Evolutionary conservation across 495 filamentous ascomycete genomes (phyloP), one percentile per base, ranked within the genome.

Genomic region (Saxophila tyrrhenica): DNA sequence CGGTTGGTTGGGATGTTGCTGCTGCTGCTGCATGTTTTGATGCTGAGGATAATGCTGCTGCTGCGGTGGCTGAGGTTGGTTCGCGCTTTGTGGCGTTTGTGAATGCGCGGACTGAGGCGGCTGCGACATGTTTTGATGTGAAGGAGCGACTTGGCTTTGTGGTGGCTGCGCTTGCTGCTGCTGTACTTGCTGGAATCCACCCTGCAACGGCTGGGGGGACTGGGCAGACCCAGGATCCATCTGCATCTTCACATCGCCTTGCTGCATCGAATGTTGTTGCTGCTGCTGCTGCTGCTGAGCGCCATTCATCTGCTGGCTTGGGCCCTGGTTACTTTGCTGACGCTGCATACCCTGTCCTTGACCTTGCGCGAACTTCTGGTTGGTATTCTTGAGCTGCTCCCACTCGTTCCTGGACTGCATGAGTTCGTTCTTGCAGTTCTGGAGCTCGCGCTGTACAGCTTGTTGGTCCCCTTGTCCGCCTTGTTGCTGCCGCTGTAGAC

Each of bases 11-110:
- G 25, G 51, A 15, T 50, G 38, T n/a, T 53, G 60, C 22, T 51
- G 46, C 43, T 48, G 52, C 13, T 35, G 29, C 29, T 5, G 29
- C 11, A 2, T 45, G 42, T 35, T 61, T 25, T 46, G 44, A 21
- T 53, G 54, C 45, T 63, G 62, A 43, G 24, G 45, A 39, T 29
- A 54, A 47, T 53, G 49, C 51, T 39, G 60, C 50, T 59, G 56
- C n/a, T 35, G 29, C 24, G 58, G 47, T 2, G 56, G 55, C 51
- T 67, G 66, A 25, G 62, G 49, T 39, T 64, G 65, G 0, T 61
- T 52, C 23, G 58, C 50, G 22, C 56, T 15, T 39, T 54, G 51
- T 50, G 58, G 43, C 20, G 53, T 46, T 53, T 56, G 53, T 13
- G 5, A 50, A 23, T 64, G 57, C 24, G 48, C 29, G 23, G 45